phyloP scores from a whole-genome alignment of 1,139 yeast genomes.

The Candida labiduridarum region DNA sequence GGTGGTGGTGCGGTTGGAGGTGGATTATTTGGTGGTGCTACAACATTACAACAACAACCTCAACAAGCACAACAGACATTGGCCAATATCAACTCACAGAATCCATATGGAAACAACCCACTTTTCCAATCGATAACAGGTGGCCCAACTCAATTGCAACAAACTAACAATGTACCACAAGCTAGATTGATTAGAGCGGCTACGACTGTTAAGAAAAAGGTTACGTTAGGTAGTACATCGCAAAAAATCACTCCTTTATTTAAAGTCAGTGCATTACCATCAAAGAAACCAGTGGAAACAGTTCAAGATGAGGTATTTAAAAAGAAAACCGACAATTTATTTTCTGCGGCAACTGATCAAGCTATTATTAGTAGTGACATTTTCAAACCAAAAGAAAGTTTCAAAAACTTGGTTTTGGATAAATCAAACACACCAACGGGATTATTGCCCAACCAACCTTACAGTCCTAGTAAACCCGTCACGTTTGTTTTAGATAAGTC shows the following conservation, averaged over 20 bases:
- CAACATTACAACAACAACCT: slow-evolving; percentile 21
- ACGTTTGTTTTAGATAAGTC: slow-evolving; percentile 31
- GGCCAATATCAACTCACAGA: slow-evolving; percentile 54
- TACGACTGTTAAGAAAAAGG: slow-evolving; percentile 52
- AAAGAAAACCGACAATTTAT: slow-evolving; percentile 21
- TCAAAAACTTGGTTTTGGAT: slow-evolving; percentile 60
- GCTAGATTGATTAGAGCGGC: slow-evolving; percentile 51
- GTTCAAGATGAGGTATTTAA: slow-evolving; percentile 19
- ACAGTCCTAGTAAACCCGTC: slow-evolving; percentile 32
- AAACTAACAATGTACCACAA: slow-evolving; percentile 38
- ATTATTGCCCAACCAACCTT: slow-evolving; percentile 14
- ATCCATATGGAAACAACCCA: slow-evolving; percentile 77
- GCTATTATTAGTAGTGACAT: slow-evolving; percentile 73
- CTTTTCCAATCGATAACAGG: slow-evolving; percentile 51
- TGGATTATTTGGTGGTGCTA: slow-evolving; percentile 41
- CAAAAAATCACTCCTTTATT: slow-evolving; percentile 54
- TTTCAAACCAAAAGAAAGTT: slow-evolving; percentile 64
- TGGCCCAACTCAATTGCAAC: slow-evolving; percentile 20
- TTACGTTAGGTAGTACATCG: slow-evolving; percentile 62
- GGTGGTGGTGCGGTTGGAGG: slow-evolving; percentile 9
- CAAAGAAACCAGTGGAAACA: slow-evolving; percentile 16
- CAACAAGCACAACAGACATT: slow-evolving; percentile 32
- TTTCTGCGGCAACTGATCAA: slow-evolving; percentile 53
- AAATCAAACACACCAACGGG: slow-evolving; percentile 28
- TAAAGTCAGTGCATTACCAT: slow-evolving; percentile 24